Evolutionary conservation across 2,329 filamentous ascomycete genomes (phyloP), one percentile per base, ranked within the genome.

Genomic region (Hypoxylon sp.): DNA sequence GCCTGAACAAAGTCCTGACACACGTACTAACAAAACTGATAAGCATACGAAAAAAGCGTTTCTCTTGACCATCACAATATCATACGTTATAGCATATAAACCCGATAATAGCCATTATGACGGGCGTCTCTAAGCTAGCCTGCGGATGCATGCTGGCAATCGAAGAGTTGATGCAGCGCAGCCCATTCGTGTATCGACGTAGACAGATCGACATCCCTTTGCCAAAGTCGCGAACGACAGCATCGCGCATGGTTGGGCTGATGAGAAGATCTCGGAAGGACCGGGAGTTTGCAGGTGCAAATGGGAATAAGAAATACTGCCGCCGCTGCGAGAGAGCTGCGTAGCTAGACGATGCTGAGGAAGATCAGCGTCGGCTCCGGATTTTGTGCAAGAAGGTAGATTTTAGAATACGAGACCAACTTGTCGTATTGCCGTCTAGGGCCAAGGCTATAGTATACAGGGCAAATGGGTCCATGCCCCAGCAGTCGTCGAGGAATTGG

Each of bases 31-130:
- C 35, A 37, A 37, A 37, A 37, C 11, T 3, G 5, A 13, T 37
- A 37, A 37, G 35, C 35, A 37, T 15, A 37, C n/a, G 35, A 37
- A 37, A 15, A 37, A 37, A 2, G 11, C 2, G 13, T 37, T 37
- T 37, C 35, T 37, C 11, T 15, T 37, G 35, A 54, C 27, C 17
- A 55, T 62, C 27, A 57, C 31, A 39, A 68, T 55, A 17, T 62
- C 57, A 56, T 68, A 68, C 66, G 64, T 68, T 68, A 58, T 68
- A 68, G 58, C 66, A 68, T 68, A 68, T 68, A 47, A 66, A 66
- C 57, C 66, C 62, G 29, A 68, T 68, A 59, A 68, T 62, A 59
- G 62, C 66, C 52, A 39, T 55, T 17, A 68, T 51, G 29, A 68
- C 56, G 35, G 39, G 57, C 48, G 44, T 66, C 57, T 62, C 35